Conservation (phyloP, 2,329 filamentous ascomycete genomes). For the Trichophyton simii region DNA sequence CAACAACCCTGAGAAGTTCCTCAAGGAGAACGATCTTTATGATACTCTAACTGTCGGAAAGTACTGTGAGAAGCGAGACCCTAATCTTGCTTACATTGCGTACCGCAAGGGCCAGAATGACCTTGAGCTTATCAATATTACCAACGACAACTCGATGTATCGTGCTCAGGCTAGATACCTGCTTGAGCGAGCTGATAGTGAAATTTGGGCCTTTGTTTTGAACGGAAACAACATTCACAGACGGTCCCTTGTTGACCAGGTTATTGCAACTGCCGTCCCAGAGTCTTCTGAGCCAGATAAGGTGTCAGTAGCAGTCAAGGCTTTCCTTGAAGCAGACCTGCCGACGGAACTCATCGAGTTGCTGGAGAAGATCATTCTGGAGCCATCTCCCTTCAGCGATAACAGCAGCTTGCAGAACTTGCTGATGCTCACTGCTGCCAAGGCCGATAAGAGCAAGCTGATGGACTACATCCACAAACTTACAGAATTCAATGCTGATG, state of each 20-base stretch:
- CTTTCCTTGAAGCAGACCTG: conserved; percentile 82
- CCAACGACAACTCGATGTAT: conserved; percentile 99
- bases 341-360: conserved; percentile 92
- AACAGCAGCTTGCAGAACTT: conserved; percentile 94
- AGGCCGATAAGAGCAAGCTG: conserved; percentile 86
- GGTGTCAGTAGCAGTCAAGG: conserved; percentile 85
- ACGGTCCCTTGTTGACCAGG: conserved; percentile 86
- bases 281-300: conserved; percentile 87
- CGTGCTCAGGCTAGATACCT: conserved; percentile 93
- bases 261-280: conserved; percentile 87
- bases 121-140: conserved; percentile 90
- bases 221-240: conserved; percentile 94
- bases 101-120: conserved; percentile 97
- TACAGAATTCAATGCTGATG: conserved; percentile 76
- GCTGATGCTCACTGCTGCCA: conserved; percentile 88
- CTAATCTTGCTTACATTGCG: conserved; percentile 86
- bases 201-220: conserved; percentile 90
- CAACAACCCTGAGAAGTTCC: conserved; percentile 93
- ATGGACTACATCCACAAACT: conserved; percentile 95
- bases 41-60: conserved; percentile 86
- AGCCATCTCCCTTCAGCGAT: conserved; percentile 97
- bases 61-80: conserved; percentile 97
- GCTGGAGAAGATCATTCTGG: conserved; percentile 97
- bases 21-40: conserved; percentile 95
- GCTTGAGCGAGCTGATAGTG: conserved; percentile 72